Evolutionary conservation across 768 basidiomycete species (phyloP), one percentile per base, ranked within the genome.

Genomic region (Kockovaella imperatae): DNA sequence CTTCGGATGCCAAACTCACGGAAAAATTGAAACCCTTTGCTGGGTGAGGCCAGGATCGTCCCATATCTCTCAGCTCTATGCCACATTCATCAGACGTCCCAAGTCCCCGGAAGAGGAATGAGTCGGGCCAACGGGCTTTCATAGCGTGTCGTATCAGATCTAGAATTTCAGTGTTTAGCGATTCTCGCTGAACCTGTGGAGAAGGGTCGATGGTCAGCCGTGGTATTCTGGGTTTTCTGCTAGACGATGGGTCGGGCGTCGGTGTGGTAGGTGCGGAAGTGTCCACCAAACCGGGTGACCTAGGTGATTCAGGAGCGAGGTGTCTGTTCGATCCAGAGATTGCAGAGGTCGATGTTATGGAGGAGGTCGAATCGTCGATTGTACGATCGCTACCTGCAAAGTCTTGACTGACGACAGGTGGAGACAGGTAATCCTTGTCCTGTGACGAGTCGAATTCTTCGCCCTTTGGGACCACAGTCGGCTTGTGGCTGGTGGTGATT

Each of bases 1-100:
- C 11, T n/a, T 20, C 28, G 20, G 34, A 24, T 35, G n/a, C n/a
- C n/a, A 6, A 38, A 48, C 64, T 60, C 25, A 69, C 68, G 23
- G 61, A 64, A 42, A 68, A 70, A 35, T 59, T 62, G 52, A 64
- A 66, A 5, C 69, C 69, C 32, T 62, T 64, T 4, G 54, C 50
- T 14, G 52, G 35, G 15, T 42, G 40, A 17, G 61, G 60, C 69
- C 69, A 70, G 6, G 46, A 20, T 31, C 63, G 48, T 1, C 62
- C 64, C 3, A 62, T 25, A 29, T 64, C 67, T 14, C 49, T 46
- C 35, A 62, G 25, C 24, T 57, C 55, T 35, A 68, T 29, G 5
- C 62, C 59, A 15, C 67, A 66, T 1, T 50, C 49, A 23, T 46
- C 48, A n/a, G 49, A 47, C 3, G 48, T 50, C 1, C 29, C 36